phyloP scores from a whole-genome alignment of 331 rosid species.

The Saraca asoca region DNA sequence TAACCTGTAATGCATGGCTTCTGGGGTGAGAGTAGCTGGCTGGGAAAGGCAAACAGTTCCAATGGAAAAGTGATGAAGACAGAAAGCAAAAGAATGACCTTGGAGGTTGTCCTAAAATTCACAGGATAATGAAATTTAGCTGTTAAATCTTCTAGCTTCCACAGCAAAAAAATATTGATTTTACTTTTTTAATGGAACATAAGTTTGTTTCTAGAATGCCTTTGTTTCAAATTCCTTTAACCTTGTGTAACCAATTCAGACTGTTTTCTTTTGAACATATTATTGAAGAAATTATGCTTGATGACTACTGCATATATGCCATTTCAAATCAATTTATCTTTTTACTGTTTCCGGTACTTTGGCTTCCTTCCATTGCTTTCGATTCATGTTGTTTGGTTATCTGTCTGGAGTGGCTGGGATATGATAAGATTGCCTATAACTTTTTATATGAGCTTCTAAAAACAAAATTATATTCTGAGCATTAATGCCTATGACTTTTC shows the following conservation, averaged over 20 bases:
- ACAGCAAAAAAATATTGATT: not conserved
- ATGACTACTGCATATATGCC: not conserved
- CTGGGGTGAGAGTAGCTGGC: not conserved
- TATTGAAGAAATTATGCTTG: slow-evolving; percentile 4
- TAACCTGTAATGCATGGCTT: not conserved
- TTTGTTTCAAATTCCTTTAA: not conserved
- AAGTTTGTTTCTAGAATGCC: not conserved
- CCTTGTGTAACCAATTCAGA: not conserved
- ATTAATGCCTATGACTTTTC: slow-evolving; percentile 17
- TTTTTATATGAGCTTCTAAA: not conserved
- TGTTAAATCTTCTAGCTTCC: not conserved
- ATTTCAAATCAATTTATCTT: slow-evolving; percentile 11
- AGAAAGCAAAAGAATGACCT: too few relatives aligned
- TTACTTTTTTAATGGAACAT: not conserved
- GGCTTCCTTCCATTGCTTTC: slow-evolving; percentile 13
- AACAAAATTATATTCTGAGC: not conserved
- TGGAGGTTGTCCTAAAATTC: not conserved
- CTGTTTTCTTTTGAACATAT: not conserved
- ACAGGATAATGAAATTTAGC: not conserved
- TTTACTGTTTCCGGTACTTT: slow-evolving; percentile 17
- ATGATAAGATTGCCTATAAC: slow-evolving; percentile 8
- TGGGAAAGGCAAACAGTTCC: not conserved
- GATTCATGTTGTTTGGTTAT: not conserved
- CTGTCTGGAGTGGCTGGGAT: slow-evolving; percentile 14
- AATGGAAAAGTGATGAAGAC: not conserved